Conservation (phyloP, 345 rosid genomes). For the Balakata baccata region DNA sequence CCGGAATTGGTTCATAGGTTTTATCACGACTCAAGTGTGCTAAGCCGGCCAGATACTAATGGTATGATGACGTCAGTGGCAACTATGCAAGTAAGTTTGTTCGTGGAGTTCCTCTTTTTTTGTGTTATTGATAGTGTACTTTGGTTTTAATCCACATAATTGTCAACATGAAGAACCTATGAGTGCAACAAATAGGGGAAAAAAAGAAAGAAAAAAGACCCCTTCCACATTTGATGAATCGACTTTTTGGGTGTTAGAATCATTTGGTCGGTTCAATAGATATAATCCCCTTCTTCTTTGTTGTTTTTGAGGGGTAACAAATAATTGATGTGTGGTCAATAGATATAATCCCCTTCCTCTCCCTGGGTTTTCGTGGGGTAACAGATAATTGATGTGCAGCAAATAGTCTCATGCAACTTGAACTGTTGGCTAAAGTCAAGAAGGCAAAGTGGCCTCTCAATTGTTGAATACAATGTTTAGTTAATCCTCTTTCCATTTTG, state of each 20-base stretch:
- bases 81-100: slow-evolving; percentile 56
- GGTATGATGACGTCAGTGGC: slow-evolving; percentile 56
- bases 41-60: slow-evolving; percentile 53
- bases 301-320: neutral
- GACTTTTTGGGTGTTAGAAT: neutral
- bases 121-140: neutral
- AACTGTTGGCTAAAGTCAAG: neutral
- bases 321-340: neutral
- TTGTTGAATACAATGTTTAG: neutral
- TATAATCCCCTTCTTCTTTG: neutral
- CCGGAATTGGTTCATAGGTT: slow-evolving; percentile 53
- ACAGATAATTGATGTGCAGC: too few species aligned
- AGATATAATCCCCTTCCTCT: too few species aligned
- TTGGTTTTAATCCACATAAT: neutral
- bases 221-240: neutral
- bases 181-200: too few species aligned
- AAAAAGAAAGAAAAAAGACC: neutral
- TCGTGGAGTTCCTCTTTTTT: neutral
- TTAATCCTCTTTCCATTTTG: neutral
- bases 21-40: slow-evolving; percentile 63
- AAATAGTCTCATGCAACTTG: neutral
- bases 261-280: neutral
- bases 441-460: neutral
- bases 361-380: too few species aligned
- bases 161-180: neutral